phyloP scores from a whole-genome alignment of 2,329 filamentous ascomycete species.

The Xylogone sp. region DNA sequence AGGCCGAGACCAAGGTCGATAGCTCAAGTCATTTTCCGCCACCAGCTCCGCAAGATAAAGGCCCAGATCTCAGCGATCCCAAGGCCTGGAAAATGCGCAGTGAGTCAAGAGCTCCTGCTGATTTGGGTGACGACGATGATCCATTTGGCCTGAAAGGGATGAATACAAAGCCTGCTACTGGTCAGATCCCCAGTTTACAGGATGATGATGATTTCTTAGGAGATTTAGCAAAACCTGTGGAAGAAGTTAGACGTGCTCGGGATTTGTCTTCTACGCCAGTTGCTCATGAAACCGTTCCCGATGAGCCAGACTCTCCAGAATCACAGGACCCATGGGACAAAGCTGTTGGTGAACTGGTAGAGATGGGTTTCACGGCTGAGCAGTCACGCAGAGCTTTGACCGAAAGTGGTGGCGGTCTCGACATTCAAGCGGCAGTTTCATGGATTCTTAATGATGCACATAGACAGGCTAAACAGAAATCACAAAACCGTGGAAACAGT shows the following conservation, averaged over 20 bases:
- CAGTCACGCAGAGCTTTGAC: conserved; percentile 77
- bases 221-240: conserved; percentile 60
- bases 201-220: conserved; percentile 65
- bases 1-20: conserved; percentile 62
- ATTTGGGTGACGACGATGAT: conserved; percentile 66
- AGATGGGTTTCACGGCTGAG: conserved; percentile 89
- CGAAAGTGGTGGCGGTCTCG: conserved; percentile 72
- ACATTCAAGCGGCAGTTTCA: conserved; percentile 83
- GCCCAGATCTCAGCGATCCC: conserved; percentile 49
- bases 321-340: conserved; percentile 65
- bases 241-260: conserved; percentile 50
- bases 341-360: conserved; percentile 82
- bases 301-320: conserved; percentile 12
- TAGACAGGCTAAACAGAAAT: conserved; percentile 72
- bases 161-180: conserved; percentile 26
- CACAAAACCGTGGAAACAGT: conserved; percentile 41
- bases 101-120: conserved; percentile 14
- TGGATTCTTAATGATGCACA: conserved; percentile 84
- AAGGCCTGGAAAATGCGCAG: conserved; percentile 46
- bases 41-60: conserved; percentile 35
- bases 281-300: conserved; percentile 19
- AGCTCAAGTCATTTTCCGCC: conserved; percentile 63
- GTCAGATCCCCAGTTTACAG: conserved; percentile 23
- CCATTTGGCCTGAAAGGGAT: conserved; percentile 77
- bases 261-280: conserved; percentile 29